phyloP scores from a whole-genome alignment of 148 eudicot genomes.

The Rhododendron kiyosumense region DNA sequence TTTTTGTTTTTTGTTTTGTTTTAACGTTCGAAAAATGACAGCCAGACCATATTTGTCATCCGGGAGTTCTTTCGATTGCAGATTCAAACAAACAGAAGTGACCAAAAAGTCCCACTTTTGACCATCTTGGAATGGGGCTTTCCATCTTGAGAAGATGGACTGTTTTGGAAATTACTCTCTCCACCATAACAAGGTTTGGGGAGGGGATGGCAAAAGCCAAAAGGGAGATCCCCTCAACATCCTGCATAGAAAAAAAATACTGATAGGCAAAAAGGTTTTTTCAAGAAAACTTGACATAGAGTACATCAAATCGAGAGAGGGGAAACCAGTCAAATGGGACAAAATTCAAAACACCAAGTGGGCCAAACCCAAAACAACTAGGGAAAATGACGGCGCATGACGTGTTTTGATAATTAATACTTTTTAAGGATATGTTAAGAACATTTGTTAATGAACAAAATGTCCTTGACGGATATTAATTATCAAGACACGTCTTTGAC shows the following conservation, averaged over 20 bases:
- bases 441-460: too few species aligned
- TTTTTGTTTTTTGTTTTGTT: neutral
- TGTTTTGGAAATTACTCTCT: neutral
- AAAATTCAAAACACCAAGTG: neutral
- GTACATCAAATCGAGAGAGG: too few species aligned
- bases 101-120: neutral
- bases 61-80: neutral
- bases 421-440: too few species aligned
- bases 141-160: neutral
- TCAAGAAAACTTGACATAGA: too few species aligned
- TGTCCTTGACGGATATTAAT: too few species aligned
- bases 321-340: neutral
- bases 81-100: neutral
- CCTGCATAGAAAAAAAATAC: too few species aligned
- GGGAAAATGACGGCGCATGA: too few species aligned
- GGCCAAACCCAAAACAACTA: neutral
- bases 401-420: too few species aligned
- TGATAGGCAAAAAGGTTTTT: too few species aligned
- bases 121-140: conserved; percentile 7
- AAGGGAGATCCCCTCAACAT: neutral
- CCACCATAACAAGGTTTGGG: neutral
- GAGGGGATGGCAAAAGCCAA: neutral
- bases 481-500: too few species aligned
- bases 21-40: neutral
- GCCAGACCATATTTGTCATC: neutral